These are phyloP conservation scores for Coniophora puteana DNA, from an alignment of 1,284 basidiomycete genomes.

Conservation along the genomic window DNA sequence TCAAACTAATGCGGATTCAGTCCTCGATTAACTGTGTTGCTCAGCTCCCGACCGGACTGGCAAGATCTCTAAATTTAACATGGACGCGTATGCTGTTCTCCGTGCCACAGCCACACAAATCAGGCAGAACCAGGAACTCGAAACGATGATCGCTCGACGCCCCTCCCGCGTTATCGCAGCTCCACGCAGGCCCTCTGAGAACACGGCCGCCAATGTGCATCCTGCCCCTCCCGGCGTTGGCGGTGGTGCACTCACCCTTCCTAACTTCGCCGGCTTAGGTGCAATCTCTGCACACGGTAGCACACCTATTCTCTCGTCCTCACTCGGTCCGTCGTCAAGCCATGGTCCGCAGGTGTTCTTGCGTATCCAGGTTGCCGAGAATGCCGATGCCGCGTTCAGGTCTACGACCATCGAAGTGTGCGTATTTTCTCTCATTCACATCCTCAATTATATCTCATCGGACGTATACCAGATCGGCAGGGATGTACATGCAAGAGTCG, in stretches of 20 bases:
- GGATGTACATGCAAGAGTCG: slow-evolving; percentile 98
- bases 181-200: slow-evolving; percentile 35
- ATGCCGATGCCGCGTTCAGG: slow-evolving; percentile 76
- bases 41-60: slow-evolving; percentile 87
- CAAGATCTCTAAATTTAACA: slow-evolving; percentile 85
- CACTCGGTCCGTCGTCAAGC: slow-evolving; percentile 60
- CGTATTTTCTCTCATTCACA: slow-evolving; percentile 25
- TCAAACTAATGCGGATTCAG: not conserved
- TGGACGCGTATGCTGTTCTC: slow-evolving; percentile 88
- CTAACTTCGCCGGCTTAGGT: slow-evolving; percentile 20
- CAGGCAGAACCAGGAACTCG: slow-evolving; percentile 77
- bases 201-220: slow-evolving; percentile 19
- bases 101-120: slow-evolving; percentile 75
- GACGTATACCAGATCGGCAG: slow-evolving; percentile 59
- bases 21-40: slow-evolving; percentile 8
- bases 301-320: slow-evolving; percentile 52
- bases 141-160: slow-evolving; percentile 73
- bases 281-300: slow-evolving; percentile 39
- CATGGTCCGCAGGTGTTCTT: slow-evolving; percentile 80
- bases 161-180: slow-evolving; percentile 66
- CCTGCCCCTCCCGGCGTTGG: slow-evolving; percentile 19
- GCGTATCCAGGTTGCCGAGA: slow-evolving; percentile 73
- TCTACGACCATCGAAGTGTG: slow-evolving; percentile 89
- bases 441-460: slow-evolving; percentile 2
- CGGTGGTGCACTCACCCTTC: slow-evolving; percentile 27